phyloP scores from a whole-genome alignment of 495 filamentous ascomycete genomes.

The Podospora australis region DNA sequence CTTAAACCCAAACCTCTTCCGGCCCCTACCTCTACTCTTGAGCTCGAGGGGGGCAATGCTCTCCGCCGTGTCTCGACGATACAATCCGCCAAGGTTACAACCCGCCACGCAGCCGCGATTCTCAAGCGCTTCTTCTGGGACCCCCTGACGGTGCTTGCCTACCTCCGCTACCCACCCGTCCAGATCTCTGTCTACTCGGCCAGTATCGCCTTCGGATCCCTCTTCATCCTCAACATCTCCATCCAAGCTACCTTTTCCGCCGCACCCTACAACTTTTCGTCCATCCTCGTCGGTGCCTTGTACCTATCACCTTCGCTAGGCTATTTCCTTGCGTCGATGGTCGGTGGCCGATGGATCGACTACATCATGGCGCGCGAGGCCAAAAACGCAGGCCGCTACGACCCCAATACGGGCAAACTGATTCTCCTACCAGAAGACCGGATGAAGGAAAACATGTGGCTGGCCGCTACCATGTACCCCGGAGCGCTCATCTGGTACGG shows the following conservation, averaged over 20 bases:
- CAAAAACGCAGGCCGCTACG: slow-evolving; percentile 60
- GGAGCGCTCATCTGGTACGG: slow-evolving; percentile 60
- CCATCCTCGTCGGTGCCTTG: slow-evolving; percentile 68
- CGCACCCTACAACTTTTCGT: slow-evolving; percentile 67
- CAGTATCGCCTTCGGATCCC: slow-evolving; percentile 69
- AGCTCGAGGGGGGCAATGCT: background rate
- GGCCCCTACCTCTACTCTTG: background rate
- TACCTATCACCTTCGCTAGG: slow-evolving; percentile 80
- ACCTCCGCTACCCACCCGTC: slow-evolving; percentile 75
- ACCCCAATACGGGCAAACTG: slow-evolving; percentile 56
- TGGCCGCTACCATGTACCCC: slow-evolving; percentile 72
- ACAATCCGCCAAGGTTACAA: too few relatives aligned
- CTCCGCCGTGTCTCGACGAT: slow-evolving; percentile 41
- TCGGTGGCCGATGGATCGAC: slow-evolving; percentile 86
- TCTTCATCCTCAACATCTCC: slow-evolving; percentile 85
- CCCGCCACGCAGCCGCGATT: slow-evolving; percentile 41
- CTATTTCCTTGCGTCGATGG: slow-evolving; percentile 63
- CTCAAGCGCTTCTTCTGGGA: slow-evolving; percentile 69
- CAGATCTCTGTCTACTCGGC: slow-evolving; percentile 75
- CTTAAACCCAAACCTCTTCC: slow-evolving; percentile 26
- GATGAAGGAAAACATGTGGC: slow-evolving; percentile 83
- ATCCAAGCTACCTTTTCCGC: slow-evolving; percentile 68
- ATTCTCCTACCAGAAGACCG: slow-evolving; percentile 79
- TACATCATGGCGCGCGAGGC: slow-evolving; percentile 83
- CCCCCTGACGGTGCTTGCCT: slow-evolving; percentile 70